phyloP scores from a whole-genome alignment of 2,329 filamentous ascomycete species.

The Beauveria bassiana region DNA sequence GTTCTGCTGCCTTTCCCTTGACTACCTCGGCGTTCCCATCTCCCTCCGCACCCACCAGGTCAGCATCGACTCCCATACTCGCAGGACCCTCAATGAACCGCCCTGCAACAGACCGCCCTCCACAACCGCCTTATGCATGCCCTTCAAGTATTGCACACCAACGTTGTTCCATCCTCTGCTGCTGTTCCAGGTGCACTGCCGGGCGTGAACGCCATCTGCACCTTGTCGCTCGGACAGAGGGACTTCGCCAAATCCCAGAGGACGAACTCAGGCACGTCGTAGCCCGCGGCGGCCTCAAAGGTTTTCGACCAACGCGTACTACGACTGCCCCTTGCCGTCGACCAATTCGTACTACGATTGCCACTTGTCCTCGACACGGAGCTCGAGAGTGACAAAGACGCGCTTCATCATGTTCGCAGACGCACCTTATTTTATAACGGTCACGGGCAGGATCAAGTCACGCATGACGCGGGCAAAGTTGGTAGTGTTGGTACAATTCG shows the following conservation, averaged over 20 bases:
- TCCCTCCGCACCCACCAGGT: constrained; percentile 18
- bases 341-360: constrained; percentile 35
- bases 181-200: constrained; percentile 37
- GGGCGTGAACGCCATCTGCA: background rate
- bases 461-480: constrained; percentile 49
- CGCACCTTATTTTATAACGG: constrained; percentile 37
- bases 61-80: constrained; percentile 31
- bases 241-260: constrained; percentile 45
- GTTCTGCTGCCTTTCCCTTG: constrained; percentile 18
- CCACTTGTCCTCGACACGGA: constrained; percentile 22
- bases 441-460: constrained; percentile 45
- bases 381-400: constrained; percentile 43
- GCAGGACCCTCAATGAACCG: constrained; percentile 17
- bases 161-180: constrained; percentile 35
- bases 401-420: constrained; percentile 54
- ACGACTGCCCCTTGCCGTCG: constrained; percentile 30
- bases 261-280: constrained; percentile 51
- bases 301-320: constrained; percentile 41
- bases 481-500: constrained; percentile 28
- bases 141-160: constrained; percentile 53
- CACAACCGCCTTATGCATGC: constrained; percentile 47
- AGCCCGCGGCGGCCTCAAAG: constrained; percentile 38
- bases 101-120: constrained; percentile 39
- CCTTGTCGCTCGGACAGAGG: background rate
- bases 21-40: constrained; percentile 13